Base-by-base conservation (phyloP, 805 yeast species). In the Kregervanrija pseudodelftensis region DNA sequence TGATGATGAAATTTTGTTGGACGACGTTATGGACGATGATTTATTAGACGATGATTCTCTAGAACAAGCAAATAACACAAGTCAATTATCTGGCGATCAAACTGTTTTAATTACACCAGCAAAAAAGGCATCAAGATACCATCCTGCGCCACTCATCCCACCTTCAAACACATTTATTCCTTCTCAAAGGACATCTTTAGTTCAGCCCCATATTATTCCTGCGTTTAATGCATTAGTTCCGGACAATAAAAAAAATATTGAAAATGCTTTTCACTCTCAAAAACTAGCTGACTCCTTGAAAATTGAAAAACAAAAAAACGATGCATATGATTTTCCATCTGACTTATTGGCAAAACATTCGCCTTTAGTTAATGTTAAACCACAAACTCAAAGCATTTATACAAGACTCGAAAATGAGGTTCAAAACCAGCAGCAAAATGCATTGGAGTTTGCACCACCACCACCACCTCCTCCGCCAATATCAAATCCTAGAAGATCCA, bases 301-400 rank as follows among this genome's bases (percentile, higher is more conserved):
- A 43, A 63, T 61, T n/a, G 67, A 67, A 35, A 80, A 80, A 59
- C 73, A 74, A 53, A 80, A 78, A 57, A 74, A 81, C n/a, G 87
- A 82, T 63, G 88, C 89, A 0, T 84, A 82, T 53, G 93, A 84
- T 56, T 82, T 84, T 55, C 91, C 91, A 1, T 64, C 68, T 15
- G 77, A 70, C 38, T 58, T 84, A 37, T 63, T 82, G 11, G 64
- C 72, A 1, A 68, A 65, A 16, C 68, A 55, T 30, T 48, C 52
- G 36, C 66, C 46, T 49, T 69, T 59, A 65, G 75, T 55, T 54
- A 73, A 50, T 50, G 72, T 59, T 38, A 76, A 58, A 42, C 61
- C 52, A 30, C 66, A 54, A 43, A 53, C 56, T 40, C 48, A 52
- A 31, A 62, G 53, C 40, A 54, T 63, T 12, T 63, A 63, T 43